Percentiles rank a stretch among this genome's conserved stretches.
Conservation (phyloP, 345 rosid genomes). For the Syzygium oleosum region DNA sequence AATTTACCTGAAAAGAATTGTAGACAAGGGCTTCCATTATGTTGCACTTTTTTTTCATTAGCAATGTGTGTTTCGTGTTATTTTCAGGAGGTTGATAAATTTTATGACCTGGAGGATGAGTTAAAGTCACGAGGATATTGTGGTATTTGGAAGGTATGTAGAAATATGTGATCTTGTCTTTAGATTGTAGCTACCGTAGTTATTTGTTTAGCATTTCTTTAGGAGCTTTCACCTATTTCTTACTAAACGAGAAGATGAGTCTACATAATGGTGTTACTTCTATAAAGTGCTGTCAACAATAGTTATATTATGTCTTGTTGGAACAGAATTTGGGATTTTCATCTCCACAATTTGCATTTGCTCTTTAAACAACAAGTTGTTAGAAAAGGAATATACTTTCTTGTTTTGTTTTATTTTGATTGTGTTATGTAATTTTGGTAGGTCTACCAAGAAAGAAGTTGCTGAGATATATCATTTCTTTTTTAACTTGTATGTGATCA, state of each 20-base stretch:
- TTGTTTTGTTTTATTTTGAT: not conserved
- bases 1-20: not conserved
- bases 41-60: not conserved
- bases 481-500: not conserved
- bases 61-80: not conserved
- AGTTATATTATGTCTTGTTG: not conserved
- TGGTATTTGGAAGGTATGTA: slow-evolving; percentile 81
- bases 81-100: slow-evolving; percentile 86
- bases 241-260: not conserved
- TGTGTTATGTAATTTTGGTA: not conserved
- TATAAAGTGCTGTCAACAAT: not conserved
- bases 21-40: not conserved
- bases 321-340: not conserved
- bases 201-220: not conserved
- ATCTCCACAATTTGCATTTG: not conserved
- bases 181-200: not conserved
- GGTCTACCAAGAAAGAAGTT: not conserved
- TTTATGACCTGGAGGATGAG: slow-evolving; percentile 67
- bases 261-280: not conserved
- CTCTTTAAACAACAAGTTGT: not conserved
- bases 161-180: not conserved
- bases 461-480: not conserved
- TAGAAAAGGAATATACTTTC: not conserved
- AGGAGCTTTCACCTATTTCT: not conserved
- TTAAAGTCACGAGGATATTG: slow-evolving; percentile 57